These are phyloP conservation scores for Pestalotiopsis fici DNA, from an alignment of 2,329 filamentous ascomycete species.

Conservation along the genomic window DNA sequence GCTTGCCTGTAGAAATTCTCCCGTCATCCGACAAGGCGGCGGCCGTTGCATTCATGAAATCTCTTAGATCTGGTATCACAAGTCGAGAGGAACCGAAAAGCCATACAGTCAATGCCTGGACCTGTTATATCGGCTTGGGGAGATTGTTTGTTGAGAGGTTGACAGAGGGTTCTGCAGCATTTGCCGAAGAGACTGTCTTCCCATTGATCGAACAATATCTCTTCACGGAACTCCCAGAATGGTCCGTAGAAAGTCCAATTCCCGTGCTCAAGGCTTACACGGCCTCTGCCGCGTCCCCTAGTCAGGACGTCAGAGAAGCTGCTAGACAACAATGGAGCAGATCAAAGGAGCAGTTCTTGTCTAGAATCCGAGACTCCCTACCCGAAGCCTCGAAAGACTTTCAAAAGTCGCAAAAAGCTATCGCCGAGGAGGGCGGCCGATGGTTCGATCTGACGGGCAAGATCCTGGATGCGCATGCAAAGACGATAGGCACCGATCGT, in stretches of 20 bases:
- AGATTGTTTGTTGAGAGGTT: slow-evolving; percentile 52
- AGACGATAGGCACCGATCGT: slow-evolving; percentile 18
- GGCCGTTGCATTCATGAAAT: slow-evolving; percentile 62
- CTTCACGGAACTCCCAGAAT: slow-evolving; percentile 42
- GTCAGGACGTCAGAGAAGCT: slow-evolving; percentile 43
- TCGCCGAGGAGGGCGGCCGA: slow-evolving; percentile 67
- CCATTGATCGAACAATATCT: slow-evolving; percentile 59
- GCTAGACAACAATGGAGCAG: slow-evolving; percentile 62
- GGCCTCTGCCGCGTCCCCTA: slow-evolving; percentile 40
- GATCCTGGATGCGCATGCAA: slow-evolving; percentile 38
- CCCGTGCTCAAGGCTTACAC: slow-evolving; percentile 48
- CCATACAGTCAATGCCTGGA: slow-evolving; percentile 72
- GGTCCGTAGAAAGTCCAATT: slow-evolving; percentile 33
- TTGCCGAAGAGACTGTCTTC: slow-evolving; percentile 53
- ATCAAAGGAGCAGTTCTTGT: slow-evolving; percentile 62
- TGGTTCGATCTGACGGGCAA: slow-evolving; percentile 63
- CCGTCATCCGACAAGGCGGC: slow-evolving; percentile 49
- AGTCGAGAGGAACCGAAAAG: slow-evolving; percentile 73
- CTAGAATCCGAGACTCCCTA: slow-evolving; percentile 71
- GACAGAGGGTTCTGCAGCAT: slow-evolving; percentile 40
- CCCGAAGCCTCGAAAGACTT: slow-evolving; percentile 83
- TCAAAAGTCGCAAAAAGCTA: slow-evolving; percentile 67
- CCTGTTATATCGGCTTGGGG: slow-evolving; percentile 68
- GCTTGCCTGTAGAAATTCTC: slow-evolving; percentile 56
- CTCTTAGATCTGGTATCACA: slow-evolving; percentile 71